Conservation (phyloP, 179 eudicot genomes). For the Actinidia arguta region DNA sequence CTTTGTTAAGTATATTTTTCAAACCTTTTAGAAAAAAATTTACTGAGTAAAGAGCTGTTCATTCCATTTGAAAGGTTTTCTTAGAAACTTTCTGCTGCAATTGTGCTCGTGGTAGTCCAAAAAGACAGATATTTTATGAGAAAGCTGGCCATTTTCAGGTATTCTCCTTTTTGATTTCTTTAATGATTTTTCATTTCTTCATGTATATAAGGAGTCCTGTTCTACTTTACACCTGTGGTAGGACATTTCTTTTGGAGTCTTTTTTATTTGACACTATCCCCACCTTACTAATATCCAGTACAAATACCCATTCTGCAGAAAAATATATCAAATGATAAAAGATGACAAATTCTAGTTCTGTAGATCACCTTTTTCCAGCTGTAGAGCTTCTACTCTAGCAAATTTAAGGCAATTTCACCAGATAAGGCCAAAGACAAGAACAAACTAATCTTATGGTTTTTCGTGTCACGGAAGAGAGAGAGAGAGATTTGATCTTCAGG, state of each 20-base stretch:
- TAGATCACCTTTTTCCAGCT: background rate
- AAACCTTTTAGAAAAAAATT: background rate
- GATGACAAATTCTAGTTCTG: too few relatives aligned
- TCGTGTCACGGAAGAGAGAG: background rate
- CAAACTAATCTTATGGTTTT: background rate
- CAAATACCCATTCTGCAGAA: too few relatives aligned
- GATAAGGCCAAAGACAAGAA: background rate
- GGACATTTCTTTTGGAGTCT: background rate
- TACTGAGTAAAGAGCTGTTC: background rate
- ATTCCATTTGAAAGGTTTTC: conserved; percentile 13
- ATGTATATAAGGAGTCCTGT: background rate
- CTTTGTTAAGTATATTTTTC: background rate
- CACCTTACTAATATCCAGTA: too few relatives aligned
- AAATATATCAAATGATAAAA: too few relatives aligned
- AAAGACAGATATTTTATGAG: conserved; percentile 72
- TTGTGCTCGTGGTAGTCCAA: conserved; percentile 98
- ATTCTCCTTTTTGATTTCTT: conserved; percentile 2
- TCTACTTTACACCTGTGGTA: conserved; percentile 5
- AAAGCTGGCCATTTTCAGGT: conserved; percentile 95
- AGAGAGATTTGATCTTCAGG: background rate
- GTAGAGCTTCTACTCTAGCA: background rate
- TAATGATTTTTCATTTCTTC: background rate
- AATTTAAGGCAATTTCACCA: background rate
- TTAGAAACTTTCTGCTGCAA: conserved; percentile 43
- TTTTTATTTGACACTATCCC: background rate